phyloP scores from a whole-genome alignment of 495 filamentous ascomycete species.

The Annulohypoxylon moriforme region DNA sequence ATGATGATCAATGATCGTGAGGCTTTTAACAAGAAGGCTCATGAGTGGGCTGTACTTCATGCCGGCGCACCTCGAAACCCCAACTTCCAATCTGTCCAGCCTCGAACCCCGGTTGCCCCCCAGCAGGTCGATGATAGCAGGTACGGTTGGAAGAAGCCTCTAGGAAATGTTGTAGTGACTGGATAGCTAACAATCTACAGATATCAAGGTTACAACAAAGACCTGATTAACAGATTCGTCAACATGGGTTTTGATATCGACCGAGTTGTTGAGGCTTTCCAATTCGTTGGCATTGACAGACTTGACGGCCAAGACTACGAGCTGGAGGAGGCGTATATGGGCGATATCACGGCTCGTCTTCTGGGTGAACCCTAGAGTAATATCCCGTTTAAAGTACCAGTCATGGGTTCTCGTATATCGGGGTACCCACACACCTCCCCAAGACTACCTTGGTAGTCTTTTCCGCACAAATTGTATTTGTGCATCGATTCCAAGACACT shows the following conservation, averaged over 20 bases:
- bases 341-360: constrained; percentile 85
- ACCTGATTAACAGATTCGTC: constrained; percentile 87
- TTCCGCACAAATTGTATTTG: not conserved
- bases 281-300: constrained; percentile 81
- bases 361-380: constrained; percentile 72
- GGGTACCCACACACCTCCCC: not conserved
- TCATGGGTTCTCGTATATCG: not conserved
- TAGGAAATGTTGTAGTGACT: not conserved
- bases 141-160: constrained; percentile 41
- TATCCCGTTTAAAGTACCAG: not conserved
- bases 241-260: constrained; percentile 96
- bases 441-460: not conserved
- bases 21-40: constrained; percentile 82
- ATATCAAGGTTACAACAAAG: constrained; percentile 89
- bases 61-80: constrained; percentile 77
- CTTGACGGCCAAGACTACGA: constrained; percentile 83
- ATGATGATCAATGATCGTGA: constrained; percentile 86
- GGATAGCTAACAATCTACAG: constrained; percentile 54
- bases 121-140: constrained; percentile 52
- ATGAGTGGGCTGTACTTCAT: constrained; percentile 89
- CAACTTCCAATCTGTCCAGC: constrained; percentile 37
- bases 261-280: constrained; percentile 85
- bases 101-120: constrained; percentile 26
- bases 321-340: constrained; percentile 86
- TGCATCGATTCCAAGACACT: not conserved